Evolutionary conservation across 2,329 filamentous ascomycete genomes (phyloP).

Genomic region (Colletotrichum spinosum): DNA sequence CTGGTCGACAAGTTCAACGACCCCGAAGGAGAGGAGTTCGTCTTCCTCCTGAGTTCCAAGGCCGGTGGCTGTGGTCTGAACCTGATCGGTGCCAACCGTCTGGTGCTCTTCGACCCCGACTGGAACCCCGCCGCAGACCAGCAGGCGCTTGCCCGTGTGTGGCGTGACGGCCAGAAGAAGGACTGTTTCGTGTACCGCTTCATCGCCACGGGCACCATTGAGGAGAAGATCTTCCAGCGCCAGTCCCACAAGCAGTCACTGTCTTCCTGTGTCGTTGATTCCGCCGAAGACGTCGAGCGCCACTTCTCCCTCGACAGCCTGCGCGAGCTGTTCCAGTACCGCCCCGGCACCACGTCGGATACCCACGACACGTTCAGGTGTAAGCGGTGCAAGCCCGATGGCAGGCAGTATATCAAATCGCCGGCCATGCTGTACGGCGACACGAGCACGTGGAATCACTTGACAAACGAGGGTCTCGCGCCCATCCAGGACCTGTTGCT

Average conservation of each 20-base stretch:
- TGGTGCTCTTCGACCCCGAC: slow-evolving; percentile 95
- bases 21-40: slow-evolving; percentile 87
- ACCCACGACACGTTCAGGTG: slow-evolving; percentile 99
- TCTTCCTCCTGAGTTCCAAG: slow-evolving; percentile 97
- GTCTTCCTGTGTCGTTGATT: slow-evolving; percentile 96
- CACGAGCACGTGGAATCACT: slow-evolving; percentile 99
- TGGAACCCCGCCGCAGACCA: slow-evolving; percentile 99
- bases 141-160: slow-evolving; percentile 95
- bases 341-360: slow-evolving; percentile 85
- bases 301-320: slow-evolving; percentile 95
- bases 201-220: slow-evolving; percentile 96
- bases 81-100: slow-evolving; percentile 91
- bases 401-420: slow-evolving; percentile 88
- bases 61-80: slow-evolving; percentile 97
- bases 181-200: slow-evolving; percentile 99
- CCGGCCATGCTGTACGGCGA: slow-evolving; percentile 97
- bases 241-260: slow-evolving; percentile 98
- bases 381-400: slow-evolving; percentile 90
- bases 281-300: slow-evolving; percentile 94
- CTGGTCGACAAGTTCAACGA: slow-evolving; percentile 98
- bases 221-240: slow-evolving; percentile 99
- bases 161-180: slow-evolving; percentile 99
- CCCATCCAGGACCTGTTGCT: slow-evolving; percentile 92
- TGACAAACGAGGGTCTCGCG: slow-evolving; percentile 82
- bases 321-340: slow-evolving; percentile 94